Evolutionary conservation across 164 flowering plant species (phyloP), one percentile per base, ranked within the genome.

Genomic region (Dillenia suffruticosa): DNA sequence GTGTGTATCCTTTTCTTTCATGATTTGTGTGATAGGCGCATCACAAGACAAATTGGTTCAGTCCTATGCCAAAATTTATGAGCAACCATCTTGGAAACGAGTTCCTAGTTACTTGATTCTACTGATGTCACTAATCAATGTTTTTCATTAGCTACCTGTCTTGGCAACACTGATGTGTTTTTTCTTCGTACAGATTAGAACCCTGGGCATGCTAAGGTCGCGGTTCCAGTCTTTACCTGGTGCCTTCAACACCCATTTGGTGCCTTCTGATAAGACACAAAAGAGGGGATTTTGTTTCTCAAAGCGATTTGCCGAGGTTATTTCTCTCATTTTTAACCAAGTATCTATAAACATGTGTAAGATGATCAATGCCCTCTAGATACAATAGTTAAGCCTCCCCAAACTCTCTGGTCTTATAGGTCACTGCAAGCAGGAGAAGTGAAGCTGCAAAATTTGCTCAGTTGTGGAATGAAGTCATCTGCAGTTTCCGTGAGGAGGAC

Each of bases 361-460:
- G 22, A 19, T 19, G 22, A 19, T 19, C 22, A 19, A 19, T 19
- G 22, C 1, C 22, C 22, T 19, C 22, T 19, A 19, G 22, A 19
- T 19, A 19, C 22, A 19, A 19, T 19, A 19, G 22, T 19, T 19
- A 19, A 1, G 1, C 22, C 22, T 19, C 22, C 22, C 22, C 22
- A 19, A 19, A 19, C 22, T 51, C 24, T 44, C 12, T 58, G 44
- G 26, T 54, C 67, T 50, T 55, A 12, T 64, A 92, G 99, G 86
- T 72, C 56, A 68, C 82, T 44, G 85, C 86, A 71, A 82, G 84
- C 80, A 88, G 78, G 72, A 90, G 96, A 82, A 86, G 81, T 71
- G 99, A 92, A 78, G 99, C 97, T 69, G 97, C 97, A 56, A 95
- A 85, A 68, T 95, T 95, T 72, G 90, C 96, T 70, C 99, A 92